Conservation (phyloP, 23 red algal genomes). For the Gracilaria caudata region DNA sequence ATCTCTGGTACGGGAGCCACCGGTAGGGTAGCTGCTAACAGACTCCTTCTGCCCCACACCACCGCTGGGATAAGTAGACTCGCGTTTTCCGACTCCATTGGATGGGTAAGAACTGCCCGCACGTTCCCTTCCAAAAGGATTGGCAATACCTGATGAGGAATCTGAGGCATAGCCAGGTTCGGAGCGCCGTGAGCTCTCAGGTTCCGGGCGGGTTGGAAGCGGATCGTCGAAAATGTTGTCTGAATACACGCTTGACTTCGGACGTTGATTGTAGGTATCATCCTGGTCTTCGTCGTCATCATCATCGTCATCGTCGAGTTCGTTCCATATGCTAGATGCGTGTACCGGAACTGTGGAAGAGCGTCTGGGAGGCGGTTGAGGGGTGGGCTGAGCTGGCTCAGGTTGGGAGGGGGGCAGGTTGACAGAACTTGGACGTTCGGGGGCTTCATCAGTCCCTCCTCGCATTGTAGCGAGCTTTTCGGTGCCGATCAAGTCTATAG, state of each 20-base stretch:
- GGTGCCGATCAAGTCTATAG: conserved; percentile 57
- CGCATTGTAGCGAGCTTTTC: conserved; percentile 53
- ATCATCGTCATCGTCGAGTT: conserved; percentile 40
- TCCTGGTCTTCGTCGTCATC: conserved; percentile 9
- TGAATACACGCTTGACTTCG: conserved; percentile 8
- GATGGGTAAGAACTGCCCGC: conserved; percentile 52
- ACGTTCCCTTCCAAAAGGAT: conserved; percentile 31
- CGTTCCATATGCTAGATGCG: conserved; percentile 23
- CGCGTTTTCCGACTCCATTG: conserved; percentile 59
- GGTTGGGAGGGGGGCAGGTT: background rate
- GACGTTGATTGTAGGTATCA: conserved; percentile 26
- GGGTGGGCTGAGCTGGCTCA: background rate
- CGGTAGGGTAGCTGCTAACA: conserved; percentile 52
- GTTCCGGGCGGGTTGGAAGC: conserved; percentile 15
- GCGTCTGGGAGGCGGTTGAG: conserved; percentile 4
- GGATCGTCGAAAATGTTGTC: conserved; percentile 51
- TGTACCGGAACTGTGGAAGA: background rate
- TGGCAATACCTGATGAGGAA: conserved; percentile 14
- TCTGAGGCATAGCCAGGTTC: conserved; percentile 15
- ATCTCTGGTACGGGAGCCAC: conserved; percentile 38
- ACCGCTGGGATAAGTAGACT: conserved; percentile 50
- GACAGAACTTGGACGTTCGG: conserved; percentile 2
- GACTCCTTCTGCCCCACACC: conserved; percentile 66
- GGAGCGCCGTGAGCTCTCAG: conserved; percentile 17
- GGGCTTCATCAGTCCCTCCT: conserved; percentile 25